phyloP scores from a whole-genome alignment of 768 basidiomycete species.

The Psilocybe azurescens region DNA sequence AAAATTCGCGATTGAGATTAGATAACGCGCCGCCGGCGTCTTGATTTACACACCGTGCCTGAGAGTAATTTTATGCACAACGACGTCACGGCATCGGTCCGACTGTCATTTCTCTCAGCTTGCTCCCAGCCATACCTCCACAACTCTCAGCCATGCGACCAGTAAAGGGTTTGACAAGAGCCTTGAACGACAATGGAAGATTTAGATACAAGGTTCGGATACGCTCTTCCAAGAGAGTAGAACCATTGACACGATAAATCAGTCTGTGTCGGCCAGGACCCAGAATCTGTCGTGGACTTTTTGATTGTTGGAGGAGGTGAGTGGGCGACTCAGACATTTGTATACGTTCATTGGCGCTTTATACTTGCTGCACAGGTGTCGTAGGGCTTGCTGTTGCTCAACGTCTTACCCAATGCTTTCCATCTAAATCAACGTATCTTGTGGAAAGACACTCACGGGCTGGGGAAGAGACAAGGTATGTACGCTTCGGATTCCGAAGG shows the following conservation, averaged over 20 bases:
- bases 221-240: neutral
- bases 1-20: neutral
- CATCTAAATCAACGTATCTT: conserved; percentile 74
- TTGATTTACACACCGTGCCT: neutral
- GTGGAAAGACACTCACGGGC: conserved; percentile 77
- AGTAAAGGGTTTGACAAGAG: conserved; percentile 57
- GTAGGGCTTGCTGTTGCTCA: conserved; percentile 89
- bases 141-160: conserved; percentile 30
- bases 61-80: neutral
- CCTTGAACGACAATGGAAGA: conserved; percentile 63
- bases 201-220: conserved; percentile 64
- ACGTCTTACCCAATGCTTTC: conserved; percentile 66
- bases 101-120: no score
- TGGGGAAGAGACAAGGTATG: conserved; percentile 88
- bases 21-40: neutral
- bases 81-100: neutral
- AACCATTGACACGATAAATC: neutral
- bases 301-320: conserved; percentile 88
- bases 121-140: neutral
- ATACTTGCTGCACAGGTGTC: conserved; percentile 53
- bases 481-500: neutral
- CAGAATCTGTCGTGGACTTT: conserved; percentile 80
- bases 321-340: conserved; percentile 6
- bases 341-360: neutral
- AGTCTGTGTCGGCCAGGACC: conserved; percentile 43